Conservation (phyloP, 163 green algal species). For the Scenedesmus sp. region DNA sequence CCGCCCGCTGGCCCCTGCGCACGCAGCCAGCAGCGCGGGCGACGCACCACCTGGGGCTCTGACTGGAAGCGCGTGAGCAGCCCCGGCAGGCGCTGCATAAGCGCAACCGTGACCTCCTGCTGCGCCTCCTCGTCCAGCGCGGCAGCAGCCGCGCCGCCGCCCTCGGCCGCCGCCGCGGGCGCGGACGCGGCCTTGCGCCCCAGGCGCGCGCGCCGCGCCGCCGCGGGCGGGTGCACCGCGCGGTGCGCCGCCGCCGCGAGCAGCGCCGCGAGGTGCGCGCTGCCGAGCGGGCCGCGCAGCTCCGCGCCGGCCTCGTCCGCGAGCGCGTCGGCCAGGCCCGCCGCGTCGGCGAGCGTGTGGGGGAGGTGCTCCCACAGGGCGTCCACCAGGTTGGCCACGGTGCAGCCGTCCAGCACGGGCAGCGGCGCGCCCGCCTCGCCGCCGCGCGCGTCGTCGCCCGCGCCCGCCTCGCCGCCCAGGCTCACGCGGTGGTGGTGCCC, state of each 20-base stretch:
- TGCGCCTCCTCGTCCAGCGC: slow-evolving; percentile 15
- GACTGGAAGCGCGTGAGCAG: slow-evolving; percentile 53
- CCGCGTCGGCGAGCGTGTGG: slow-evolving; percentile 45
- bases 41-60: slow-evolving; percentile 51
- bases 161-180: background rate
- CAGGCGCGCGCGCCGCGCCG: background rate
- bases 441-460: background rate
- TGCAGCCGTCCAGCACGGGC: background rate
- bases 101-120: slow-evolving; percentile 47
- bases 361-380: slow-evolving; percentile 56
- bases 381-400: slow-evolving; percentile 59
- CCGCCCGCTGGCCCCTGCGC: too few species aligned
- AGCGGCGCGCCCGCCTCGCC: slow-evolving; percentile 42
- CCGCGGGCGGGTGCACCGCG: background rate
- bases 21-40: background rate
- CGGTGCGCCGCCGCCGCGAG: slow-evolving; percentile 41
- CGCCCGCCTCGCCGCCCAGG: too few species aligned
- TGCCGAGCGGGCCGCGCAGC: slow-evolving; percentile 28
- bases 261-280: slow-evolving; percentile 47
- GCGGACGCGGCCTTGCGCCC: slow-evolving; percentile 7
- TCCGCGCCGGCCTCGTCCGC: slow-evolving; percentile 32
- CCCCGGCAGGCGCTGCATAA: slow-evolving; percentile 48
- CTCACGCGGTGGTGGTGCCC: too few species aligned
- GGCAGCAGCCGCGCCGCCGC: slow-evolving; percentile 11
- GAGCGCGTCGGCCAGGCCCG: slow-evolving; percentile 58